A percentile compares a stretch with the other conserved stretches of the same genome.
Evolutionary conservation across 2,329 filamentous ascomycete species (phyloP).

Genomic region (Alternaria sp.): DNA sequence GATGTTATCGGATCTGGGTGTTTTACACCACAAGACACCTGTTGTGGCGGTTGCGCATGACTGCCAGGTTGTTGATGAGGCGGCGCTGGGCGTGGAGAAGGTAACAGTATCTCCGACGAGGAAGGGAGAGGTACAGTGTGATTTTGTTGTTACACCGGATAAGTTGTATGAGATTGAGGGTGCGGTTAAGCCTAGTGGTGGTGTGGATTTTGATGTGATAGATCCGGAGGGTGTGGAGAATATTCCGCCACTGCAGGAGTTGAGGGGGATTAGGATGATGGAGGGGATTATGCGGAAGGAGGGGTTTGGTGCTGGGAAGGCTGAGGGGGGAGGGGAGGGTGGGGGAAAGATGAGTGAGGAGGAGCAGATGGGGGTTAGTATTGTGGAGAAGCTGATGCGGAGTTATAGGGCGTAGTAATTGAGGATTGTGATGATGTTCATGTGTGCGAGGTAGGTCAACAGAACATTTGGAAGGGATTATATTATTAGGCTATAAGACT

Average conservation of each 20-base stretch:
- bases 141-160: constrained; percentile 50
- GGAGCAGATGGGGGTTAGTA: constrained; percentile 42
- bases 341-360: constrained; percentile 25
- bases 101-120: constrained; percentile 28
- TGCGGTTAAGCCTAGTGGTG: constrained; percentile 43
- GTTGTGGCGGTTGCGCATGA: constrained; percentile 50
- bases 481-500: background rate
- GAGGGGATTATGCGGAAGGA: constrained; percentile 38
- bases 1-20: constrained; percentile 46
- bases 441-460: background rate
- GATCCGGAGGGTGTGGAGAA: constrained; percentile 46
- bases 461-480: background rate
- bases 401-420: constrained; percentile 19
- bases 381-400: constrained; percentile 43
- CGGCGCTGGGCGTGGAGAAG: constrained; percentile 22
- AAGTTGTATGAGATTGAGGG: constrained; percentile 33
- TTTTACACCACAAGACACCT: constrained; percentile 32
- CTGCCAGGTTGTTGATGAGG: constrained; percentile 51
- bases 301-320: constrained; percentile 17
- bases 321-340: background rate
- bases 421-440: background rate
- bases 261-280: constrained; percentile 47
- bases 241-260: constrained; percentile 47
- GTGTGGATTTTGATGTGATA: constrained; percentile 50
- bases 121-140: constrained; percentile 51